Evolutionary conservation across 1,139 yeast genomes (phyloP), one percentile per base, ranked within the genome.

Genomic region (Yamadazyma songkhlaensis): DNA sequence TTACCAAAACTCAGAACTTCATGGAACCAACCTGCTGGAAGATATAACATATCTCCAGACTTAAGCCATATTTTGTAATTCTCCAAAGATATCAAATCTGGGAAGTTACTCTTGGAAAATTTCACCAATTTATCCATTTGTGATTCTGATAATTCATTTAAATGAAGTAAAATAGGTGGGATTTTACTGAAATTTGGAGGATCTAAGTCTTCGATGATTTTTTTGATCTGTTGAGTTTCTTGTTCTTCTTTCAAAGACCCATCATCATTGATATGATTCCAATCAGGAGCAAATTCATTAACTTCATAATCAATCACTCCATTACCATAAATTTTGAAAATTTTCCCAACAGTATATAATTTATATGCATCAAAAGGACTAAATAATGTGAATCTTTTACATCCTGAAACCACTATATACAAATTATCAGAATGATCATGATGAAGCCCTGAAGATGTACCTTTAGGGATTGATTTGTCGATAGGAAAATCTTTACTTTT

Each of bases 1-100:
- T 39, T 50, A 1, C 83, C 81, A 54, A 67, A 80, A n/a, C 87
- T 80, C 21, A 84, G 74, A 1, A 84, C 92, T 54, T 84, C 92
- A 54, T 84, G 92, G 52, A 84, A 84, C 90, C 90, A 84, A 1
- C 90, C 88, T 1, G 85, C 74, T 0, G 92, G 92, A 17, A 84
- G 55, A 49, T 77, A 84, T 25, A 84, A 56, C 81, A 81, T 77
- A 34, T 82, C 80, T 0, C 88, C 88, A 0, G 82, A 79, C 12
- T 68, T 54, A 22, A 83, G 48, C 59, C 74, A 65, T 3, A 79
- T 78, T 9, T 67, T 61, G 29, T 67, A 49, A 40, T 69, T 62
- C 20, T 64, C 61, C 2, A 77, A 61, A 1, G 59, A 45, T 31
- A 67, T 50, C 34, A 82, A 64, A 1, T 66, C 64, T 0, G 87